Evolutionary conservation across 2,329 filamentous ascomycete species (phyloP), one percentile per base, ranked within the genome.

Genomic region (Sporothrix dimorphospora): DNA sequence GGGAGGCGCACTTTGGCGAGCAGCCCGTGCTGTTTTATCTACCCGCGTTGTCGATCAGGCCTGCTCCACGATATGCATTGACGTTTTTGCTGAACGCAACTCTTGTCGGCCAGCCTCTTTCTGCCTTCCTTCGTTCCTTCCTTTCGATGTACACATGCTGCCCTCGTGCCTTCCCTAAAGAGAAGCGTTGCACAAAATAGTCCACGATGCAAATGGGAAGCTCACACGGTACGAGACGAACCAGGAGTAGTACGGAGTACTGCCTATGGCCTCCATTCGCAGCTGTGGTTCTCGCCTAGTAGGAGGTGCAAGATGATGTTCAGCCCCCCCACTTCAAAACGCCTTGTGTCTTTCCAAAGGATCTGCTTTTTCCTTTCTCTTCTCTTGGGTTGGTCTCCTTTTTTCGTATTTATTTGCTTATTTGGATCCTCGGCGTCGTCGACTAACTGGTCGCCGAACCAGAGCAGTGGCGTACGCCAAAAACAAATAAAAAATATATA

Each of bases 41-140:
- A 38, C 55, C 68, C 68, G 68, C n/a, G 42, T 59, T 24, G 55
- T 61, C 68, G 68, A 70, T 70, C 68, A 70, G 21, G 68, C 68
- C 19, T 42, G 34, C 66, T 55, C 51, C 59, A 65, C 38, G 59
- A 45, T 65, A 27, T 66, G 63, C 40, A 42, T 49, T 34, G 49
- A 14, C 63, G 24, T 30, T 45, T 59, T 47, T 61, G 5, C 2
- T 19, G 21, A 8, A 8, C 12, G 12, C 40, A 42, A 42, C 9
- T 40, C 24, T 11, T 40, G 12, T 63, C 59, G 38, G 38, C 59
- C 24, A 45, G 38, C 59, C 59, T 7, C 14, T 65, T 66, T 66
- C 16, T 65, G 38, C 19, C 59, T 40, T 40, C 57, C n/a, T 3
- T 61, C 30, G 57, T 24, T 14, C 38, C n/a, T 27, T 6, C 38